Percentiles rank a stretch among this genome's conserved stretches.
These are phyloP conservation scores for Coccomyxa sp. DNA, from an alignment of 139 green algal genomes.

Conservation along the genomic window DNA sequence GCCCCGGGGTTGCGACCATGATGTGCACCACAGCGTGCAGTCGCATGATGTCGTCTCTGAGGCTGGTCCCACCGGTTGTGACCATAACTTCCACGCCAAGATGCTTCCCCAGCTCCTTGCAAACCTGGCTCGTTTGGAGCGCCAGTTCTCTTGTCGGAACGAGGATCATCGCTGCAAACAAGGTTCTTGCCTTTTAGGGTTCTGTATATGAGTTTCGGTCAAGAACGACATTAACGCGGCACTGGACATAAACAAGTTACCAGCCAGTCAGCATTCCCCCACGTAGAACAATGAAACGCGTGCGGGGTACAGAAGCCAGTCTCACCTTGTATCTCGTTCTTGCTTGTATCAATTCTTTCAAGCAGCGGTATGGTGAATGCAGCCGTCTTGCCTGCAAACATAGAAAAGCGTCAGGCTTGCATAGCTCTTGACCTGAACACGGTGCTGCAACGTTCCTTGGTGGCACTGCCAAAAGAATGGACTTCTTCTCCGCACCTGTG, in stretches of 20 bases:
- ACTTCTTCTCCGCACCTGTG: slow-evolving; percentile 34
- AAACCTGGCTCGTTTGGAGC: slow-evolving; percentile 94
- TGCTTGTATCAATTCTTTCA: slow-evolving; percentile 85
- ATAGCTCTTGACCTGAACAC: no score
- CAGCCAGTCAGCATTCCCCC: background rate
- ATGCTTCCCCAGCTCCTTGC: slow-evolving; percentile 98
- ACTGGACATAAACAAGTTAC: background rate
- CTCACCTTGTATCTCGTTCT: slow-evolving; percentile 90
- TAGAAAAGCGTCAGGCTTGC: no score
- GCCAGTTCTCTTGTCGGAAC: slow-evolving; percentile 97
- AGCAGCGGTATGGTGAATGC: slow-evolving; percentile 98
- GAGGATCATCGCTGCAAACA: slow-evolving; percentile 83
- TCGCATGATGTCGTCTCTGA: slow-evolving; percentile 99
- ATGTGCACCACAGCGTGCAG: slow-evolving; percentile 85
- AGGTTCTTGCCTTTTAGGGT: background rate
- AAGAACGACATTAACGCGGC: background rate
- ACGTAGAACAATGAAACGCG: background rate
- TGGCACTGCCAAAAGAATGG: background rate
- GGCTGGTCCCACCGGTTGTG: slow-evolving; percentile 91
- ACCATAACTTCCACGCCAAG: slow-evolving; percentile 90
- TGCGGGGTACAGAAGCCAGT: no score
- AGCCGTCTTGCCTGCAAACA: slow-evolving; percentile 85
- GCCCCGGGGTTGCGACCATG: slow-evolving; percentile 95
- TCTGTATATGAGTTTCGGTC: background rate
- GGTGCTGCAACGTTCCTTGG: no score